Evolutionary conservation across 352 stramenopile genomes (phyloP), one percentile per base, ranked within the genome.

Genomic region (Blastocystis sp.): DNA sequence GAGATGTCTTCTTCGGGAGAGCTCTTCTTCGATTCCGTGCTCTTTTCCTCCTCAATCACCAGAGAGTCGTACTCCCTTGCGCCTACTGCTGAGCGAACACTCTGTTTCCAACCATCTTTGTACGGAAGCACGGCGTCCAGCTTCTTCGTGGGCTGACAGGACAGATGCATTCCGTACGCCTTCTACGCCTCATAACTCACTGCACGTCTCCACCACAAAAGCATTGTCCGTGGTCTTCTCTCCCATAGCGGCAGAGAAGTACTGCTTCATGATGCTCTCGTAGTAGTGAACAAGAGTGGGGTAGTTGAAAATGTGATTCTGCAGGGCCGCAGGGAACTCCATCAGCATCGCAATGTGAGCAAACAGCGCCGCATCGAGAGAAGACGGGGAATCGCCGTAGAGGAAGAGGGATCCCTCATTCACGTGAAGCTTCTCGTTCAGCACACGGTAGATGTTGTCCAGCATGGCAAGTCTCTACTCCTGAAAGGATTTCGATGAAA

Each of bases 211-310:
- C 48, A 84, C 74, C 38, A 69, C 42, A 59, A 84, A 68, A 9
- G 48, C 34, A 52, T 84, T 84, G 21, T 84, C 38, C 19, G 74
- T 69, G 17, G 38, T 66, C 19, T 54, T n/a, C 48, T 68, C 74
- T 42, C 74, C 74, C 34, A 62, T 24, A 11, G 74, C 57, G 28
- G 74, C n/a, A 45, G 74, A 66, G 54, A 84, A 84, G 43, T 84
- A 84, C 4, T 45, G 52, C 61, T 84, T 84, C 74, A 84, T 84
- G 17, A 84, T 70, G 6, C 45, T 10, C 17, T 84, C 74, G 28
- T 84, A 84, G 43, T 68, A 84, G 54, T 38, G 19, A 52, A 84
- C 57, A 2, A 84, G 52, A 28, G 7, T 84, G 2, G 74, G 74
- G 54, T 68, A 84, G 40, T 34, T 68, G 3, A 28, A 45, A 0